Percentiles rank a stretch among this genome's conserved stretches.
phyloP scores from a whole-genome alignment of 2,329 filamentous ascomycete genomes.

The Colletotrichum sp. region DNA sequence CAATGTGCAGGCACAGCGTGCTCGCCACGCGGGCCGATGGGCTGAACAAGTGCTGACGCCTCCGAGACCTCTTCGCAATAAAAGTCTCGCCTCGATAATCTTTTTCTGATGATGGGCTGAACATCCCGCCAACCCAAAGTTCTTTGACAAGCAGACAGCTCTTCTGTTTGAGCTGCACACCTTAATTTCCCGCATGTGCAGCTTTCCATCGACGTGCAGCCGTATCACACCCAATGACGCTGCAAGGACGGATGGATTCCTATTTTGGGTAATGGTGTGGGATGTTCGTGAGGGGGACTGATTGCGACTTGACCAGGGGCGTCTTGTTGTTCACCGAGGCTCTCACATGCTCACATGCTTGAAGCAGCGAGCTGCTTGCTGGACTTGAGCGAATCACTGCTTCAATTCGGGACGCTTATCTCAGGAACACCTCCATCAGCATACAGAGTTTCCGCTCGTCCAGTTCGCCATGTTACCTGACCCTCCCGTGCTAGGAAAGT shows the following conservation, averaged over 20 bases:
- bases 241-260: conserved; percentile 11
- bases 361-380: not conserved
- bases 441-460: not conserved
- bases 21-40: not conserved
- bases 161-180: not conserved
- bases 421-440: not conserved
- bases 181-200: not conserved
- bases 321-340: not conserved
- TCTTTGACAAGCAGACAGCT: not conserved
- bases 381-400: not conserved
- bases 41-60: not conserved
- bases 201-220: not conserved
- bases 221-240: not conserved
- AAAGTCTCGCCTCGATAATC: not conserved
- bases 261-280: not conserved
- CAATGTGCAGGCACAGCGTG: not conserved
- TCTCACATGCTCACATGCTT: conserved; percentile 11
- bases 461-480: not conserved
- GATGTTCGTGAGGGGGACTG: not conserved
- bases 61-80: not conserved
- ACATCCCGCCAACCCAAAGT: not conserved
- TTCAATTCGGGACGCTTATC: not conserved
- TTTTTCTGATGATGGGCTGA: not conserved
- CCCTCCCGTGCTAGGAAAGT: not conserved
- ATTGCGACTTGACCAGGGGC: not conserved